Percentiles rank a stretch among this genome's conserved stretches.
These are phyloP conservation scores for Penicillium olsonii DNA, from an alignment of 2,329 filamentous ascomycete genomes.

Conservation along the genomic window DNA sequence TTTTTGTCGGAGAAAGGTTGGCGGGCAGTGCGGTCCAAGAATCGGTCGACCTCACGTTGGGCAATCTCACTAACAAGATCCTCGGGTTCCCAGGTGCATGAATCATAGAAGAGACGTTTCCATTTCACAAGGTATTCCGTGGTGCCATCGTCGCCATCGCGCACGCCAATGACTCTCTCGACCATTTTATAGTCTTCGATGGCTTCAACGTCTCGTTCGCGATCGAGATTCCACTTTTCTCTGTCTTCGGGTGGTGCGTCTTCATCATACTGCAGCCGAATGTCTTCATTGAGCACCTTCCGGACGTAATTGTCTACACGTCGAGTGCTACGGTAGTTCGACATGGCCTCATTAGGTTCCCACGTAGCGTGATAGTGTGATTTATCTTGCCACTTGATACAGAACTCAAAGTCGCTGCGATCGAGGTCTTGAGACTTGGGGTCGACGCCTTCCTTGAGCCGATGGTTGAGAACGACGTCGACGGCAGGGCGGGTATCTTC, in stretches of 20 bases:
- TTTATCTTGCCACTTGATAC: conserved; percentile 95
- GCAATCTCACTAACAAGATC: conserved; percentile 74
- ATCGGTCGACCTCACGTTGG: conserved; percentile 89
- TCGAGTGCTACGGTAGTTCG: conserved; percentile 77
- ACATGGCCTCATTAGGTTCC: conserved; percentile 76
- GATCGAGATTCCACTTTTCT: conserved; percentile 93
- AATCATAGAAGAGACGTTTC: conserved; percentile 91
- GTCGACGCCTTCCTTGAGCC: conserved; percentile 68
- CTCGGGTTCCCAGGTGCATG: conserved; percentile 88
- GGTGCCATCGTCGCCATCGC: conserved; percentile 71
- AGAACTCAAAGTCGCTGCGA: conserved; percentile 79
- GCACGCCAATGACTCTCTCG: conserved; percentile 84
- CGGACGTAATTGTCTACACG: conserved; percentile 94
- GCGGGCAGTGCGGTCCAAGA: conserved; percentile 77
- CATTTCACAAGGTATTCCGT: conserved; percentile 95
- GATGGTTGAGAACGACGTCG: conserved; percentile 87
- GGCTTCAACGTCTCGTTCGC: conserved; percentile 85
- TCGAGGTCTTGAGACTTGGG: conserved; percentile 32
- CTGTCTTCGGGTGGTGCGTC: conserved; percentile 80
- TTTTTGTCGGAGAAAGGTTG: conserved; percentile 77
- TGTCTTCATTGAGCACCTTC: conserved; percentile 77
- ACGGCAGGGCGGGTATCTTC: conserved; percentile 83
- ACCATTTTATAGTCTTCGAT: conserved; percentile 88
- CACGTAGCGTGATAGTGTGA: conserved; percentile 96
- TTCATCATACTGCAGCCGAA: conserved; percentile 72